Conservation (phyloP, 164 flowering plant genomes). For the Stephania japonica region DNA sequence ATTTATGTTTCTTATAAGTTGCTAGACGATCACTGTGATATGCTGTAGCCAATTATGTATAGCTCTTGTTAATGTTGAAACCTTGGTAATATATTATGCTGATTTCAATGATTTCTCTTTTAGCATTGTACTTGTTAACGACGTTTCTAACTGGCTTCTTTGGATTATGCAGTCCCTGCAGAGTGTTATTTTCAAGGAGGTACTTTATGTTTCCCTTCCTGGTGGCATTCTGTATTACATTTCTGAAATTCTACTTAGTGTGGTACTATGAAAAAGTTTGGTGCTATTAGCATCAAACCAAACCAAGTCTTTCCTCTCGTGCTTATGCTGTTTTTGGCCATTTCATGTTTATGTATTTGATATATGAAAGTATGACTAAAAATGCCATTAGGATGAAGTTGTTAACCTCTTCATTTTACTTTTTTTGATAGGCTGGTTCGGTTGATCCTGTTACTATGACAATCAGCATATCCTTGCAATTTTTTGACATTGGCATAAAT, state of each 20-base stretch:
- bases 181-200: slow-evolving; percentile 97
- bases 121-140: not conserved
- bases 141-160: slow-evolving; percentile 24
- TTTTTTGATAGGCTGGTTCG: slow-evolving; percentile 71
- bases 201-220: slow-evolving; percentile 18
- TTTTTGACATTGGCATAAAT: slow-evolving; percentile 92
- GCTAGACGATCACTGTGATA: not conserved
- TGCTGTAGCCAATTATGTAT: not conserved
- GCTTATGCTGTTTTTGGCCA: not conserved
- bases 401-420: not conserved
- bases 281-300: not conserved
- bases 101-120: not conserved
- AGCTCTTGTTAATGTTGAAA: not conserved
- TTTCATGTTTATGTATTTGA: not conserved
- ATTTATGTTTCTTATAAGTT: not conserved
- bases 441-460: slow-evolving; percentile 92
- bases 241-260: not conserved
- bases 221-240: not conserved
- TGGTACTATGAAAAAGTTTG: not conserved
- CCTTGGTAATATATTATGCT: not conserved
- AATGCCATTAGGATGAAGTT: not conserved
- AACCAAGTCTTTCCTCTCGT: not conserved
- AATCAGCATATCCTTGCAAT: slow-evolving; percentile 81
- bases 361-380: not conserved
- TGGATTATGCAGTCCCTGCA: slow-evolving; percentile 87